phyloP scores from a whole-genome alignment of 257 asterid species.

The Lycium ferocissimum region DNA sequence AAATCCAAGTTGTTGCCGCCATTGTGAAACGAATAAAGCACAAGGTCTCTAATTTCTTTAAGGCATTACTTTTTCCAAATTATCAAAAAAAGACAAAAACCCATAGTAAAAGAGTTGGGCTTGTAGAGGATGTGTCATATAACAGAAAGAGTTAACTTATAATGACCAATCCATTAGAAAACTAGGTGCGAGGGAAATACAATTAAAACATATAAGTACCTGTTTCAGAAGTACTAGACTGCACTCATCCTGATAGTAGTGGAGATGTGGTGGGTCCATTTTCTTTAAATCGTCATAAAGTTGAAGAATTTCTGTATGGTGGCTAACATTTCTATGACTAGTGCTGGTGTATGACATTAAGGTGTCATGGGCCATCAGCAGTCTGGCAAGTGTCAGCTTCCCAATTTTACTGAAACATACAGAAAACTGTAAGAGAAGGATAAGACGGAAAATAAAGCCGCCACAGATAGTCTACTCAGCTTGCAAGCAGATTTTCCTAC shows the following conservation, averaged over 20 bases:
- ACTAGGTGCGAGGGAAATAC: constrained; percentile 16
- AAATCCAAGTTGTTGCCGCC: constrained; percentile 9
- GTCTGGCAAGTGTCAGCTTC: constrained; percentile 93
- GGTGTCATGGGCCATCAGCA: constrained; percentile 69
- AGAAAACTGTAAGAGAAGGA: constrained; percentile 34
- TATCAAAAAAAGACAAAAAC: not conserved
- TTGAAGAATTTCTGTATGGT: constrained; percentile 73
- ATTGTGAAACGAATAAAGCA: not conserved
- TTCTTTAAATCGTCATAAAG: constrained; percentile 72
- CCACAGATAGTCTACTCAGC: constrained; percentile 17
- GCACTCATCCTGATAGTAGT: constrained; percentile 75
- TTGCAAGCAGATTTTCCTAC: constrained; percentile 49
- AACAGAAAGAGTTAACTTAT: not conserved
- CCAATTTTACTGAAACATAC: constrained; percentile 82
- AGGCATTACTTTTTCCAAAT: not conserved
- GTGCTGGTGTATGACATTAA: constrained; percentile 51
- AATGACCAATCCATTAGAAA: not conserved
- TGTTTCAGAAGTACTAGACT: constrained; percentile 77
- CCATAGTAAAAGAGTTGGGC: not conserved
- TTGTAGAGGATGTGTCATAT: not conserved
- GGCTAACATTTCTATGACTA: constrained; percentile 40
- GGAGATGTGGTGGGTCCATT: constrained; percentile 78
- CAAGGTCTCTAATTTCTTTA: not conserved
- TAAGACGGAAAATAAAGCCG: constrained; percentile 27
- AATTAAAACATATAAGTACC: constrained; percentile 47